Base-by-base conservation (phyloP, 192 early-diverging fungal genomes). In the Diversispora eburnea region DNA sequence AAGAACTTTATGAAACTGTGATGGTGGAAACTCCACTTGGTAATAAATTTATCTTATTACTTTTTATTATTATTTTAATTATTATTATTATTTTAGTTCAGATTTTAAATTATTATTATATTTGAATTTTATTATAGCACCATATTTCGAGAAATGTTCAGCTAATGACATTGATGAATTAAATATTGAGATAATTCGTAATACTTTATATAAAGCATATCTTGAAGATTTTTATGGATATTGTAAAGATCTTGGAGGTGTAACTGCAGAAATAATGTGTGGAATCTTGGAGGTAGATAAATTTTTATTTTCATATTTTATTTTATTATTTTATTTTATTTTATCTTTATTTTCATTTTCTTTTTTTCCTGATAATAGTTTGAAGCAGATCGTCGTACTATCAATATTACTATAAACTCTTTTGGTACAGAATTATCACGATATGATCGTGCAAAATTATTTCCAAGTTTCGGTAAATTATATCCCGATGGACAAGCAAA, bases 101-200 rank as follows among this genome's bases (percentile, higher is more conserved):
- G 0, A 33, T 33, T 33, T 33, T 33, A 33, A 33, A 33, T 33
- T 33, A 33, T 33, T 33, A 1, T 33, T 33, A 33, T 33, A 33
- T 33, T 1, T 33, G 2, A 33, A 33, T 33, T 33, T 33, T 33
- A 33, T 42, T 17, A 64, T 77, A 91, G 98, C 96, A 0, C 93
- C 94, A 63, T 99, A 99, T 78, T 99, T 99, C 81, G 90, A 92
- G 74, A 94, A 99, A 78, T 98, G 95, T 39, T 94, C 92, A 13
- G 97, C 96, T 48, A 92, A 97, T 75, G 98, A 99, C 80, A 82
- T 99, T 71, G 95, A 99, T 78, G 98, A 99, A 84, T 87, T 99
- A 79, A 98, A 99, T 83, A 99, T 99, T 85, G 98, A 99, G 78
- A 98, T 99, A 68, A 99, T 99, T 78, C 89, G 98, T 74, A 99